Conservation (phyloP, 1,284 basidiomycete species). For the Melampsora americana region DNA sequence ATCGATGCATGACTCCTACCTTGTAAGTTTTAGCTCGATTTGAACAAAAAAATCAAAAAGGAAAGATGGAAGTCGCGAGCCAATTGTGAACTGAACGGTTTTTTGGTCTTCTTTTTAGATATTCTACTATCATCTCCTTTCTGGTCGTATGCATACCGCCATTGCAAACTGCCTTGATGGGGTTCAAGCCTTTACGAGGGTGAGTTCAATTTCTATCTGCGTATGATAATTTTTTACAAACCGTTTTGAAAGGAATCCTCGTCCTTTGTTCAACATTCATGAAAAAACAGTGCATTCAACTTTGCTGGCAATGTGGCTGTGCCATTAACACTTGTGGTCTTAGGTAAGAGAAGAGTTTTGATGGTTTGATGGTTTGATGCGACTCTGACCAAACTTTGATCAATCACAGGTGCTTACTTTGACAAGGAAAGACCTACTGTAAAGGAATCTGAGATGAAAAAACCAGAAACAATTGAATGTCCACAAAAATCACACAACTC, state of each 20-base stretch:
- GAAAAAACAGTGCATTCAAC: constrained; percentile 52
- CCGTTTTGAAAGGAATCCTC: not conserved
- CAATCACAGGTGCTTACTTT: constrained; percentile 36
- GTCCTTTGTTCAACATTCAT: not conserved
- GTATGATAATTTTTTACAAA: not conserved
- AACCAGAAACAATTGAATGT: constrained; percentile 47
- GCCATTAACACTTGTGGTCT: constrained; percentile 56
- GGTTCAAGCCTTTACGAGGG: constrained; percentile 54
- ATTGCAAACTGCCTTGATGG: constrained; percentile 53
- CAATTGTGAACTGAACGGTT: too few species aligned
- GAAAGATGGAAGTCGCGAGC: not conserved
- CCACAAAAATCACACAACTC: constrained; percentile 12
- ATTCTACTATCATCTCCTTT: constrained; percentile 55
- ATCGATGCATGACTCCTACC: constrained; percentile 49
- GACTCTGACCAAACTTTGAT: not conserved
- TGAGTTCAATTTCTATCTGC: constrained; percentile 35
- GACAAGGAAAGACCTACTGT: not conserved
- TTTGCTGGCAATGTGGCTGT: constrained; percentile 56
- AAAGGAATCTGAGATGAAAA: not conserved
- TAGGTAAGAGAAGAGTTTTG: constrained; percentile 48
- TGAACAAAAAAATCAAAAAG: not conserved
- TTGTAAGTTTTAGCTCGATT: constrained; percentile 23
- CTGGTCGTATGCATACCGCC: constrained; percentile 56
- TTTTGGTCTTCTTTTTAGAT: constrained; percentile 47
- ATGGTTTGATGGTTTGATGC: not conserved